Conservation (phyloP, 2,329 filamentous ascomycete species). For the Ophiostoma piceae region DNA sequence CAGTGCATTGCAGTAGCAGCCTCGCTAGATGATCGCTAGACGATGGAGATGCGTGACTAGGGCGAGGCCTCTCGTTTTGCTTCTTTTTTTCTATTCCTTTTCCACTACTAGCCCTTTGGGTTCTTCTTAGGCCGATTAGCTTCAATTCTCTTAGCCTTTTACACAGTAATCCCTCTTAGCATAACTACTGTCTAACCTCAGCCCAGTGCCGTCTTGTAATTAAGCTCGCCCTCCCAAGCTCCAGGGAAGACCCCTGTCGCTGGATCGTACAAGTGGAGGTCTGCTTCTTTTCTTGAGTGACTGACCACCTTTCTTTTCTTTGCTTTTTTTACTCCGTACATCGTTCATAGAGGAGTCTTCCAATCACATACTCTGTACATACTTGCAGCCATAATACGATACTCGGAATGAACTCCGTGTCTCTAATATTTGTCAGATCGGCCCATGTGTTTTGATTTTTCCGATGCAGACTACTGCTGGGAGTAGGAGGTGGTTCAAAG, state of each 20-base stretch:
- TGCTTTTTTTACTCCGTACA: not conserved
- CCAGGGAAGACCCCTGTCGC: not conserved
- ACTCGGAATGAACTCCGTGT: not conserved
- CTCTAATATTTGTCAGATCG: not conserved
- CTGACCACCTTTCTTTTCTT: not conserved
- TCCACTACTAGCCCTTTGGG: not conserved
- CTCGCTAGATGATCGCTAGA: constrained; percentile 3
- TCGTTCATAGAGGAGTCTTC: not conserved
- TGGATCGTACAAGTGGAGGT: constrained; percentile 11
- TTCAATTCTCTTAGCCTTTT: not conserved
- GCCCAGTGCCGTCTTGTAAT: constrained; percentile 5
- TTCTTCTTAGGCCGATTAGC: too few relatives aligned
- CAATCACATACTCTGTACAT: not conserved
- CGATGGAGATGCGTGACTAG: not conserved
- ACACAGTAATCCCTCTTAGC: too few relatives aligned
- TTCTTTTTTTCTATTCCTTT: not conserved
- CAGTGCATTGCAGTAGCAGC: constrained; percentile 7
- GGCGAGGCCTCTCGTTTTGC: not conserved
- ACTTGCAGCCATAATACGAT: too few relatives aligned
- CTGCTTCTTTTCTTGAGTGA: constrained; percentile 7
- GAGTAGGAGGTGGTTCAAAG: too few relatives aligned
- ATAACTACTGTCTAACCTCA: not conserved
- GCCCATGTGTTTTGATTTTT: not conserved
- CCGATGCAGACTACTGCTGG: not conserved
- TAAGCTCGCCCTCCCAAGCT: constrained; percentile 8